Percentiles rank a stretch among this genome's conserved stretches.
Evolutionary conservation across 768 basidiomycete species (phyloP).

Genomic region (Amanita molliuscula): DNA sequence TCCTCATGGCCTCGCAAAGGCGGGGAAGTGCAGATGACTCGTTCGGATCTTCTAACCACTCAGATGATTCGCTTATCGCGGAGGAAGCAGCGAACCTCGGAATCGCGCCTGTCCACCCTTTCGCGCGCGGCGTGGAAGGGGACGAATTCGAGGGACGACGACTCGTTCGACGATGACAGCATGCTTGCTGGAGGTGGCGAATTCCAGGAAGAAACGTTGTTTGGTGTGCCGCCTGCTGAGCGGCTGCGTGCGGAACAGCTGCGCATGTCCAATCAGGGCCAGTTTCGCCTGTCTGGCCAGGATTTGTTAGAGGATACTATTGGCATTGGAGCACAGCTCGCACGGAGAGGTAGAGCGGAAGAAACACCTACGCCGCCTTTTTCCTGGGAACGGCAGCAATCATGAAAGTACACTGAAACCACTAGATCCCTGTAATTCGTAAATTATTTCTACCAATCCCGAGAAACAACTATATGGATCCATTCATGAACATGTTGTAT

Average conservation of each 20-base stretch:
- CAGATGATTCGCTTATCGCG: slow-evolving; percentile 43
- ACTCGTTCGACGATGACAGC: slow-evolving; percentile 38
- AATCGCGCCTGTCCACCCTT: slow-evolving; percentile 47
- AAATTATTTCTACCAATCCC: too few relatives aligned
- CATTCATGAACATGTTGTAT: too few relatives aligned
- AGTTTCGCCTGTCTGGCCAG: slow-evolving; percentile 50
- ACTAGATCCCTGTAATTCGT: too few relatives aligned
- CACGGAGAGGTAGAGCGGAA: slow-evolving; percentile 36
- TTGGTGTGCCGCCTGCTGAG: slow-evolving; percentile 53
- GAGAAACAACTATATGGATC: too few relatives aligned
- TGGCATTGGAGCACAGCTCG: slow-evolving; percentile 45
- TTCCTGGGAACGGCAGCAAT: background rate
- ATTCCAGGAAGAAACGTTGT: slow-evolving; percentile 54
- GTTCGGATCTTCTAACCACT: slow-evolving; percentile 44
- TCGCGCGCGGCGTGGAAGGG: slow-evolving; percentile 33
- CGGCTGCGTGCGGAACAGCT: slow-evolving; percentile 19
- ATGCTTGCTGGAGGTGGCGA: slow-evolving; percentile 21
- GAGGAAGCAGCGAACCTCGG: slow-evolving; percentile 29
- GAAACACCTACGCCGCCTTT: slow-evolving; percentile 57
- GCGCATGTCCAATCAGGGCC: slow-evolving; percentile 12
- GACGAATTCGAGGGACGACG: slow-evolving; percentile 43
- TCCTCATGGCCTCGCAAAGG: slow-evolving; percentile 49
- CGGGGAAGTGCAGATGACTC: slow-evolving; percentile 35
- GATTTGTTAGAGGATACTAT: slow-evolving; percentile 55
- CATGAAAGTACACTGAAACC: background rate